These are phyloP conservation scores for Earliella scabrosa DNA, from an alignment of 1,284 basidiomycete species.

Conservation along the genomic window DNA sequence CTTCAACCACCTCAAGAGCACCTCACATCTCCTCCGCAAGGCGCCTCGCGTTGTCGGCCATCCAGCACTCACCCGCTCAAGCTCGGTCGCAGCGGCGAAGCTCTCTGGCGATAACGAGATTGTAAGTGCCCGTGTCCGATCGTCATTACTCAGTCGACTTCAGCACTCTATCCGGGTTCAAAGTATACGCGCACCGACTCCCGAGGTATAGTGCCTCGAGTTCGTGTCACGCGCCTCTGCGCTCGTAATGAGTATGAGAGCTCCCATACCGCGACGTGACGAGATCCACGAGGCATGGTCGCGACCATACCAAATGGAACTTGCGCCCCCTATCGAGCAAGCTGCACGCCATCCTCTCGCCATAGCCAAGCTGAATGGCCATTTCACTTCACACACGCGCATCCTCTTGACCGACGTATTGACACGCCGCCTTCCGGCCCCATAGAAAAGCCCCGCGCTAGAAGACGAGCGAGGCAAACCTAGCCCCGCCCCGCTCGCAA, in stretches of 20 bases:
- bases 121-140: slow-evolving; percentile 7
- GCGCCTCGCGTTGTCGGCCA: slow-evolving; percentile 27
- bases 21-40: slow-evolving; percentile 30
- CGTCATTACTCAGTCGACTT: too few relatives aligned
- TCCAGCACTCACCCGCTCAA: slow-evolving; percentile 24
- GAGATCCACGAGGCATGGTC: background rate
- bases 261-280: background rate
- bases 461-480: slow-evolving; percentile 18
- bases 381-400: background rate
- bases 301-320: background rate
- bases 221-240: background rate
- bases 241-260: background rate
- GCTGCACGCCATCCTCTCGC: slow-evolving; percentile 18
- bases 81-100: slow-evolving; percentile 23
- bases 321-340: background rate
- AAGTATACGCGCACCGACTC: too few relatives aligned
- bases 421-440: background rate
- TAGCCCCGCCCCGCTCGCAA: slow-evolving; percentile 7
- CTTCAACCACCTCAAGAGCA: slow-evolving; percentile 37
- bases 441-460: slow-evolving; percentile 23
- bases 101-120: slow-evolving; percentile 9
- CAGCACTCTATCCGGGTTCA: too few relatives aligned
- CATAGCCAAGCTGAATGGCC: slow-evolving; percentile 6
- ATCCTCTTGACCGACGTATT: background rate
- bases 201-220: too few relatives aligned